phyloP scores from a whole-genome alignment of 2,329 filamentous ascomycete species.

The Leptoxyphium fumago region DNA sequence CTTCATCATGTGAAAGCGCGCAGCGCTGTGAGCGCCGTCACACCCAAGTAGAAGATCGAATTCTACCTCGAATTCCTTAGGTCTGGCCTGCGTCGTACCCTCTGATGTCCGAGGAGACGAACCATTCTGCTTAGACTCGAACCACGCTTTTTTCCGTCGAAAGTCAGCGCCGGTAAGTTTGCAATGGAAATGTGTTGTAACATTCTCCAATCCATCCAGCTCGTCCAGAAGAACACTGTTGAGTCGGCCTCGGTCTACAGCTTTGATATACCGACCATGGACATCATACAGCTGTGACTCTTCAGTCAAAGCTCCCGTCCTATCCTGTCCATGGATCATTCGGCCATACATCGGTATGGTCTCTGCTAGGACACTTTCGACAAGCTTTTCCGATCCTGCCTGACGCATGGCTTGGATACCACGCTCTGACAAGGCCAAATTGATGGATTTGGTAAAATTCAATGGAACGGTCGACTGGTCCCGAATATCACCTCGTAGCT shows the following conservation, averaged over 20 bases:
- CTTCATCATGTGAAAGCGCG: conserved; percentile 92
- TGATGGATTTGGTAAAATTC: conserved; percentile 98
- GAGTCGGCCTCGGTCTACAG: conserved; percentile 68
- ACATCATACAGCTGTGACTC: conserved; percentile 81
- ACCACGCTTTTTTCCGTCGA: conserved; percentile 65
- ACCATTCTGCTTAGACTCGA: conserved; percentile 40
- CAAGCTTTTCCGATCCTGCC: conserved; percentile 49
- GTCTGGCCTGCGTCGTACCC: conserved; percentile 24
- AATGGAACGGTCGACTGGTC: conserved; percentile 69
- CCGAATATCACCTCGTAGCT: conserved; percentile 78
- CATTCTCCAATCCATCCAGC: conserved; percentile 71
- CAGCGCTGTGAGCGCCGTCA: conserved; percentile 85
- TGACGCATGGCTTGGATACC: conserved; percentile 77
- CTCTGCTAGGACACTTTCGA: conserved; percentile 57
- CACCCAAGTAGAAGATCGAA: conserved; percentile 92
- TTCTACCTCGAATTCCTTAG: conserved; percentile 57
- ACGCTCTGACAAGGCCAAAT: conserved; percentile 82
- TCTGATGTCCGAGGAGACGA: conserved; percentile 9
- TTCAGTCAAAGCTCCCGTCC: conserved; percentile 54
- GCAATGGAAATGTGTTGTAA: conserved; percentile 83
- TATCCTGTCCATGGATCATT: conserved; percentile 73
- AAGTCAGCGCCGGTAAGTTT: conserved; percentile 89
- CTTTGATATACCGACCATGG: conserved; percentile 68
- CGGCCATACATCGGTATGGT: conserved; percentile 90
- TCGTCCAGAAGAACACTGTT: conserved; percentile 76